Evolutionary conservation across 2,329 filamentous ascomycete species (phyloP).

Genomic region (Xylariaceae sp.): DNA sequence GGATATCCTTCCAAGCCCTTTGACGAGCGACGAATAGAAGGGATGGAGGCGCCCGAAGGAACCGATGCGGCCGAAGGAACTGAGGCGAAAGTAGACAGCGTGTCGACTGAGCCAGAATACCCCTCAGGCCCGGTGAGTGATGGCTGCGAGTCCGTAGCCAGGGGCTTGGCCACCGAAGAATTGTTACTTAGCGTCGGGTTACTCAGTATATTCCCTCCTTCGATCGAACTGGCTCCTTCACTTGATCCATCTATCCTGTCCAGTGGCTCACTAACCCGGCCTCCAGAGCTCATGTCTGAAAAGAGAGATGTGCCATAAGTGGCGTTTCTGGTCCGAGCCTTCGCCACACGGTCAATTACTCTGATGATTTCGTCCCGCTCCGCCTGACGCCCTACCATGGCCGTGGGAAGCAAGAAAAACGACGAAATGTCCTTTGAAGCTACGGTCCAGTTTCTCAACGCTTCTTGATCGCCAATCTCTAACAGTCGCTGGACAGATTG

Average conservation of each 20-base stretch:
- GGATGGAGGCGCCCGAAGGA: slow-evolving; percentile 39
- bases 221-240: slow-evolving; percentile 54
- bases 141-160: slow-evolving; percentile 35
- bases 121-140: slow-evolving; percentile 31
- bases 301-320: slow-evolving; percentile 40
- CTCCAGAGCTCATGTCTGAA: slow-evolving; percentile 47
- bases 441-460: slow-evolving; percentile 68
- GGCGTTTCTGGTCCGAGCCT: slow-evolving; percentile 50
- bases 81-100: slow-evolving; percentile 43
- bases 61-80: no score
- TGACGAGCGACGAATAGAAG: slow-evolving; percentile 32
- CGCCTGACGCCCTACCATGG: slow-evolving; percentile 72
- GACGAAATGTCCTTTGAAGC: slow-evolving; percentile 85
- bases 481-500: slow-evolving; percentile 68
- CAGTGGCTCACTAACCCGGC: slow-evolving; percentile 45
- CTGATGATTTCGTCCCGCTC: slow-evolving; percentile 66
- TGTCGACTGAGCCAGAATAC: slow-evolving; percentile 35
- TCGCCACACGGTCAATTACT: slow-evolving; percentile 72
- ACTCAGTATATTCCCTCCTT: slow-evolving; percentile 45
- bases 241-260: slow-evolving; percentile 51
- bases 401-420: slow-evolving; percentile 79
- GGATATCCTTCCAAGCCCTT: slow-evolving; percentile 49
- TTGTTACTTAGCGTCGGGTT: slow-evolving; percentile 42
- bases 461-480: slow-evolving; percentile 65
- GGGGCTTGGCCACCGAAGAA: slow-evolving; percentile 37